phyloP scores from a whole-genome alignment of 306 rosid genomes.

The Oxytropis ochrocephala region DNA sequence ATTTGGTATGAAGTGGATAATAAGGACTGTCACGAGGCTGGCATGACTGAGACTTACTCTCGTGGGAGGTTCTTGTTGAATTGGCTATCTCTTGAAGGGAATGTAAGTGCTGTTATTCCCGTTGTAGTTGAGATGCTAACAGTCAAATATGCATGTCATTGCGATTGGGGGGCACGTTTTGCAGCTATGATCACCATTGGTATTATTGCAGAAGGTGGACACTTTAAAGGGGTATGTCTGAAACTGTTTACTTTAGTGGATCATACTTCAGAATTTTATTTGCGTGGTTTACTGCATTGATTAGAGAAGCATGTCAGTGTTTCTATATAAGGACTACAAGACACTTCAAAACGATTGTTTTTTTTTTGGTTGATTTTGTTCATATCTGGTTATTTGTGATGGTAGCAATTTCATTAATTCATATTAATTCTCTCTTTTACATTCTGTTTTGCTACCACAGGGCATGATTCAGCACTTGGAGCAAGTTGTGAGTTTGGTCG shows the following conservation, averaged over 20 bases:
- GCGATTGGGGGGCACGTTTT: conserved; percentile 18
- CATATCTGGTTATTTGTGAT: too few relatives aligned
- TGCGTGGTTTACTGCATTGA: background rate
- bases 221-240: background rate
- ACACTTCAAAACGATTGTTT: too few relatives aligned
- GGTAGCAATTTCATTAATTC: background rate
- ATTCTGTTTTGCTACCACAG: background rate
- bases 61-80: background rate
- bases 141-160: background rate
- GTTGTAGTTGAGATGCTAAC: background rate
- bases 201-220: background rate
- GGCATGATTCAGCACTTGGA: background rate
- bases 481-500: background rate
- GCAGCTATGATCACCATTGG: background rate
- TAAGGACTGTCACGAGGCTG: background rate
- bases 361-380: too few relatives aligned
- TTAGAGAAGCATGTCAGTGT: background rate
- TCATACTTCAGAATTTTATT: too few relatives aligned
- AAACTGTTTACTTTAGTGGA: background rate
- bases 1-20: background rate
- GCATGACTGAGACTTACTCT: background rate
- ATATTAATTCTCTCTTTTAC: background rate
- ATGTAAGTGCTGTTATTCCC: background rate
- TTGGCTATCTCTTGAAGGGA: background rate
- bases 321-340: too few relatives aligned